Evolutionary conservation across 441 rosid species (phyloP), one percentile per base, ranked within the genome.

Genomic region (Brassica hybrid): DNA sequence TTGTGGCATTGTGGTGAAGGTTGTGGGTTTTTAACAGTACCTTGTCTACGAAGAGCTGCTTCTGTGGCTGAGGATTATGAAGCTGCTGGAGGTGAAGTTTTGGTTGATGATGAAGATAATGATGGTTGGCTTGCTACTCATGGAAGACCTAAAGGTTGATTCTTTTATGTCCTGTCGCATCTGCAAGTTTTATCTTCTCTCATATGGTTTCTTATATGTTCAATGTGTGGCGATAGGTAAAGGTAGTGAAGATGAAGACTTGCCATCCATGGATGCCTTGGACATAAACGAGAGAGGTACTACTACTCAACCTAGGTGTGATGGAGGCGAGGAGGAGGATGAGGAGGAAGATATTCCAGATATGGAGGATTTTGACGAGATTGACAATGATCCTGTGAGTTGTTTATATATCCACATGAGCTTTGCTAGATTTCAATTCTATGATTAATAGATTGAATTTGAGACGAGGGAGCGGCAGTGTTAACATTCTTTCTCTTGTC

Each of bases 91-190:
- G 97, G 97, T 62, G 98, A 94, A 84, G 85, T 94, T 81, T 84
- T 91, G 69, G 89, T 92, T 72, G 98, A 94, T 75, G 83, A 88
- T 83, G 97, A 94, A 83, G 97, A 94, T 76, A 86, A 88, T 83
- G 98, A 94, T 78, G 98, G 96, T 73, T 94, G 98, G 98, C 80
- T 92, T 65, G 98, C 98, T 12, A 94, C 98, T 70, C 97, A 94
- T 72, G 98, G 98, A 71, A 92, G 85, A 78, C 98, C 97, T 16
- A 91, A 86, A 91, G 98, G 97, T 92, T 54, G 38, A 1, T 21
- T n/a, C 32, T 27, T 5, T 38, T 67, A 3, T 56, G 59, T 58
- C 59, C 14, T n/a, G 14, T 54, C 3, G 10, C 21, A 54, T 54
- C 3, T 59, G 18, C 7, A 52, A 21, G 1, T n/a, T n/a, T 66